A percentile compares a stretch with the other conserved stretches of the same genome.
These are phyloP conservation scores for Candida odintsovae DNA, from an alignment of 805 yeast species.

Conservation along the genomic window DNA sequence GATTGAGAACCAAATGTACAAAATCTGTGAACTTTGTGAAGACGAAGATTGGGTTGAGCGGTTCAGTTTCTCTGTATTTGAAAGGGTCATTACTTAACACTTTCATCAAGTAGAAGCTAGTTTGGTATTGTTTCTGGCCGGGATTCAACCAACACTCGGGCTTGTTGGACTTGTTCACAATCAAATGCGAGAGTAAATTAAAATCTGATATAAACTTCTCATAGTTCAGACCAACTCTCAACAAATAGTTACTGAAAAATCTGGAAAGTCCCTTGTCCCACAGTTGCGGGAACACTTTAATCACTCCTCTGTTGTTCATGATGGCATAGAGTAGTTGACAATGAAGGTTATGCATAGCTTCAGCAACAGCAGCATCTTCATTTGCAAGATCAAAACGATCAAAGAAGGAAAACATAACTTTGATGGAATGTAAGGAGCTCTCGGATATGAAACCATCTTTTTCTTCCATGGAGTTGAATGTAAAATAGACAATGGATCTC, in stretches of 20 bases:
- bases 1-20: neutral
- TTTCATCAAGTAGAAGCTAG: neutral
- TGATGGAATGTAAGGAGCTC: neutral
- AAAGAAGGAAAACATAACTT: conserved; percentile 6
- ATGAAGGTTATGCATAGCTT: neutral
- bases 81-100: conserved; percentile 1
- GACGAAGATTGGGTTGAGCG: neutral
- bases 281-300: neutral
- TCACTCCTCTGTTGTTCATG: neutral
- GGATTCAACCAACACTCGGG: neutral
- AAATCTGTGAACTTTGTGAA: neutral
- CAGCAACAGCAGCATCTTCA: neutral
- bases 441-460: neutral
- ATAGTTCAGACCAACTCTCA: neutral
- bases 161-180: neutral
- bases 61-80: conserved; percentile 1
- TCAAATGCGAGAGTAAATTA: neutral
- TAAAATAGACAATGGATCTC: conserved; percentile 12
- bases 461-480: conserved; percentile 3
- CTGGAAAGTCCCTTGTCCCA: neutral
- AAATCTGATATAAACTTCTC: neutral
- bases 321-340: neutral
- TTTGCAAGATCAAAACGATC: neutral
- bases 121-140: neutral
- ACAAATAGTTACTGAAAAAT: neutral